These are phyloP conservation scores for Ophiostoma ulmi DNA, from an alignment of 2,329 filamentous ascomycete genomes.

Conservation along the genomic window DNA sequence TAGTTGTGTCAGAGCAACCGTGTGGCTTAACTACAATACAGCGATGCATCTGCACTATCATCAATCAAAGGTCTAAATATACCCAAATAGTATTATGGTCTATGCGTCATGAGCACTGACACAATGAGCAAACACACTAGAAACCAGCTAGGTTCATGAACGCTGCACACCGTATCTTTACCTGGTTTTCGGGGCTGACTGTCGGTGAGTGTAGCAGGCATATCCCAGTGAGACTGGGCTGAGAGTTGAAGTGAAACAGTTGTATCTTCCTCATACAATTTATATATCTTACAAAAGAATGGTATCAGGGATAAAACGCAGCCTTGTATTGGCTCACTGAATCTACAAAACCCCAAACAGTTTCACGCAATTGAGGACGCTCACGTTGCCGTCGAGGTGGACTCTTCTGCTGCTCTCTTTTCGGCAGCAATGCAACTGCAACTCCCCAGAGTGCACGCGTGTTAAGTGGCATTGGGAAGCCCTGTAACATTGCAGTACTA, in stretches of 20 bases:
- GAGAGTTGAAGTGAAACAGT: neutral
- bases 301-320: neutral
- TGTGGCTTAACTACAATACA: neutral
- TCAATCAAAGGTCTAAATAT: neutral
- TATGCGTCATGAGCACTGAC: neutral
- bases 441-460: constrained; percentile 6
- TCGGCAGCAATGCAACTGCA: neutral
- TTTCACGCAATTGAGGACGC: neutral
- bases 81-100: neutral
- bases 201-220: constrained; percentile 4
- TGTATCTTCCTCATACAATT: too few relatives aligned
- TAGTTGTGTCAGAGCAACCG: too few relatives aligned
- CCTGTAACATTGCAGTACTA: neutral
- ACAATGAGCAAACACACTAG: neutral
- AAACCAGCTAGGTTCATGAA: neutral
- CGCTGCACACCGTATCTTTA: neutral
- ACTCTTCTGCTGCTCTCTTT: neutral
- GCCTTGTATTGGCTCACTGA: neutral
- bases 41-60: neutral
- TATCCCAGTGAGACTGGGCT: neutral
- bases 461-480: neutral
- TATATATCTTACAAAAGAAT: too few relatives aligned
- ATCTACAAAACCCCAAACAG: neutral
- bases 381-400: constrained; percentile 4
- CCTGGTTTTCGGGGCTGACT: neutral